Conservation (phyloP, 768 basidiomycete genomes). For the Pulveroboletus sp. region DNA sequence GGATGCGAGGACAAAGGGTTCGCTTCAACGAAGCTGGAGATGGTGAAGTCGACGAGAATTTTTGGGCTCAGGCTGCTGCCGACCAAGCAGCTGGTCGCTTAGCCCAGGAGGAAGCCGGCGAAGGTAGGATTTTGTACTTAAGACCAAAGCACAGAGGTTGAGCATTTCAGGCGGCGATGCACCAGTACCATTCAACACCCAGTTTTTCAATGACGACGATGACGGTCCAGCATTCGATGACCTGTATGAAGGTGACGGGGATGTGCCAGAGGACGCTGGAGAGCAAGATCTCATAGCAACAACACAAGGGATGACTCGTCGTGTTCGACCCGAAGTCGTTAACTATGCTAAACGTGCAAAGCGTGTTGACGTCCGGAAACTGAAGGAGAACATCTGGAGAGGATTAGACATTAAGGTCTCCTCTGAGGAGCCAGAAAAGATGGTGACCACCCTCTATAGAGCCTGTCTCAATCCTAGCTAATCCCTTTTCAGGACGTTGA, state of each 20-base stretch:
- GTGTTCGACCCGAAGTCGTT: slow-evolving; percentile 81
- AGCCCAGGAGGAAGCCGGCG: slow-evolving; percentile 54
- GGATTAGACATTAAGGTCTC: slow-evolving; percentile 72
- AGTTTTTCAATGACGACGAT: slow-evolving; percentile 96
- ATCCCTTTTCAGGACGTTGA: slow-evolving; percentile 48
- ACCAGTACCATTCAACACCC: slow-evolving; percentile 81
- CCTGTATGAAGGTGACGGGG: slow-evolving; percentile 41
- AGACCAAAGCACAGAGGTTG: background rate
- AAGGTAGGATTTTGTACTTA: slow-evolving; percentile 41
- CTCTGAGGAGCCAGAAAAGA: slow-evolving; percentile 39
- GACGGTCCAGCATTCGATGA: slow-evolving; percentile 72
- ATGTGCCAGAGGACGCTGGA: slow-evolving; percentile 52
- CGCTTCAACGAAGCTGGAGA: slow-evolving; percentile 55
- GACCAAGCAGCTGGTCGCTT: slow-evolving; percentile 62
- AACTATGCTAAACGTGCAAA: slow-evolving; percentile 95
- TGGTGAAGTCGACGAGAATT: slow-evolving; percentile 92
- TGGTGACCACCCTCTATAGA: slow-evolving; percentile 40
- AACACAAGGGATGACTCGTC: slow-evolving; percentile 70
- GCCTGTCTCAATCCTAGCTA: background rate
- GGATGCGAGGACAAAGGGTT: slow-evolving; percentile 76
- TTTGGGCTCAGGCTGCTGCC: slow-evolving; percentile 95
- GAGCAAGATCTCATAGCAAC: slow-evolving; percentile 88
- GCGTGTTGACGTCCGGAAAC: slow-evolving; percentile 89
- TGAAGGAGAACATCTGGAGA: slow-evolving; percentile 99
- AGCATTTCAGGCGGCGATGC: slow-evolving; percentile 38